Percentiles rank a stretch among this genome's conserved stretches.
Conservation (phyloP, 2,329 filamentous ascomycete species). For the Byssothecium circinans region DNA sequence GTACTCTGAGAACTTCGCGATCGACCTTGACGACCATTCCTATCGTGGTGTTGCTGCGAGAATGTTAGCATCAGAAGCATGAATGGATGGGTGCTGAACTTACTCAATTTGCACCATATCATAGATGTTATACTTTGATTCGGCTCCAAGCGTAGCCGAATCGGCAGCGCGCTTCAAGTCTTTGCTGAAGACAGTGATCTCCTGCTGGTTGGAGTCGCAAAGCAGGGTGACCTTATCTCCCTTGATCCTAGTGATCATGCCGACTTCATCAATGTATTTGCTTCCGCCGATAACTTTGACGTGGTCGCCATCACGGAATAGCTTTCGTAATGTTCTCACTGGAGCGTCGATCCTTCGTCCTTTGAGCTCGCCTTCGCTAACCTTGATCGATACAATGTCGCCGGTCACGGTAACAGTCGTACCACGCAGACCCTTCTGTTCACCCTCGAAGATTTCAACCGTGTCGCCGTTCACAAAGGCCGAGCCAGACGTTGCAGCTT, state of each 20-base stretch:
- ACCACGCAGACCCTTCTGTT: slow-evolving; percentile 89
- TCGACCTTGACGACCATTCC: slow-evolving; percentile 95
- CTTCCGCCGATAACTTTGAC: slow-evolving; percentile 98
- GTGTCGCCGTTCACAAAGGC: slow-evolving; percentile 90
- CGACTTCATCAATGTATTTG: slow-evolving; percentile 90
- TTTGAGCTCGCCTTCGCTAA: slow-evolving; percentile 77
- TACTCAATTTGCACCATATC: slow-evolving; percentile 92
- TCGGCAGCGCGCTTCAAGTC: slow-evolving; percentile 92
- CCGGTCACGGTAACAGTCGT: slow-evolving; percentile 83
- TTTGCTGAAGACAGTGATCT: slow-evolving; percentile 97
- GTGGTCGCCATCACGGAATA: slow-evolving; percentile 91
- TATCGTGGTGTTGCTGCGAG: slow-evolving; percentile 75
- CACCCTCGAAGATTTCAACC: slow-evolving; percentile 94
- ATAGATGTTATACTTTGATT: slow-evolving; percentile 89
- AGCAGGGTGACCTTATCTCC: slow-evolving; percentile 91
- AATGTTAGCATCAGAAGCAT: slow-evolving; percentile 13
- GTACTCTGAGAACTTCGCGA: slow-evolving; percentile 82
- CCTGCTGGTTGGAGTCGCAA: slow-evolving; percentile 87
- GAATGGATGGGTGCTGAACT: slow-evolving; percentile 33
- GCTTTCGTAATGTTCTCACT: slow-evolving; percentile 86
- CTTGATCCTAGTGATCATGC: slow-evolving; percentile 92
- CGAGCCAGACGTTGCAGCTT: slow-evolving; percentile 77
- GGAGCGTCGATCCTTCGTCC: slow-evolving; percentile 91
- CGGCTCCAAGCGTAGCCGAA: slow-evolving; percentile 78
- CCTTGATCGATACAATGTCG: slow-evolving; percentile 87